Base-by-base conservation (phyloP, 371 early-diverging fungal species). In the Apophysomyces ossiformis region DNA sequence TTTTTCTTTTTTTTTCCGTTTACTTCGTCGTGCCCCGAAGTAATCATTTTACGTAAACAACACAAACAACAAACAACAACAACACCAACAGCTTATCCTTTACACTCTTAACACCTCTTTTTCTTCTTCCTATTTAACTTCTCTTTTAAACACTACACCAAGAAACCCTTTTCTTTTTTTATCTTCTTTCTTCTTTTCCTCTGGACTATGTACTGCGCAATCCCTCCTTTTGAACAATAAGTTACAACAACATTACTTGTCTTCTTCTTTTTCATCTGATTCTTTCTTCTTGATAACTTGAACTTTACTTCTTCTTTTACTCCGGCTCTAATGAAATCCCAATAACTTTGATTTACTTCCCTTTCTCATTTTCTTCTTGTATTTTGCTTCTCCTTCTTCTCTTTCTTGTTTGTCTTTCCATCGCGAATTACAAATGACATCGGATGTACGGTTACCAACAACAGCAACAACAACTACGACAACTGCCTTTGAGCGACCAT, bases 401-500 rank as follows among this genome's bases (percentile, higher is more conserved):
- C 54, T 50, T 50, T 50, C 26, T 50, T 37, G 8, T 56, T 50
- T 56, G 44, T 39, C 61, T 54, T 56, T 50, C 39, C 50, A 37
- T 37, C 45, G 47, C 45, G 41, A 37, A 47, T 46, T 57, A 26
- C 68, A 46, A 69, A 69, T 69, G 69, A 65, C 64, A 44, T 69
- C 61, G 60, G 69, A 69, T 69, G 69, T 69, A 38, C 69, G 61
- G 57, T 57, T 57, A 64, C 47, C 67, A 44, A 61, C 67, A 26
- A 26, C 32, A 26, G 3, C 32, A 26, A 26, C 32, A 26, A 26
- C 32, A 26, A 26, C 26, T 26, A 26, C 32, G 32, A 26, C 32
- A 41, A 54, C 61, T 43, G 18, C 61, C n/a, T 65, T 64, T 58
- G 67, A 67, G 62, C 67, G 58, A 36, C 18, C 58, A 45, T 11